Evolutionary conservation across 768 basidiomycete species (phyloP).

Genomic region (Ephemerocybe angulata): DNA sequence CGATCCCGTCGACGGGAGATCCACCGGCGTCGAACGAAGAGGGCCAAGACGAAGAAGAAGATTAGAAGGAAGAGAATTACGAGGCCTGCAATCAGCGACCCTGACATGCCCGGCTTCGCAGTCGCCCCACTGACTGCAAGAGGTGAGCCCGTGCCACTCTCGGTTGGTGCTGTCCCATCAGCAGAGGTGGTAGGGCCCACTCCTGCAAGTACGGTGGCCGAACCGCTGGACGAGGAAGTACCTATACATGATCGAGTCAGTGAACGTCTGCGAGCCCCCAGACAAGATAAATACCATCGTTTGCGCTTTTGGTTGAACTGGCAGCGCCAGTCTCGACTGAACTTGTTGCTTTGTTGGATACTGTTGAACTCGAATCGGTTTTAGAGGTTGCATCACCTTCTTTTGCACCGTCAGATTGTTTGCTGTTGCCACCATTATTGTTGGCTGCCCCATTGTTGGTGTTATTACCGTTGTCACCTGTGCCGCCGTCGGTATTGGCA

Average conservation of each 20-base stretch:
- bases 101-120: constrained; percentile 1
- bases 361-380: not conserved
- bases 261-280: too few species aligned
- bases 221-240: too few species aligned
- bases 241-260: too few species aligned
- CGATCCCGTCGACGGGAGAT: constrained; percentile 41
- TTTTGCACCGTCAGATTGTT: not conserved
- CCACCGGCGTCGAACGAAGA: constrained; percentile 45
- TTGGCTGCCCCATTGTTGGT: not conserved
- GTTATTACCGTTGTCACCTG: not conserved
- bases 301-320: too few species aligned
- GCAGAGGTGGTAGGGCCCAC: too few species aligned
- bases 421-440: not conserved
- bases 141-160: not conserved
- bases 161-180: too few species aligned
- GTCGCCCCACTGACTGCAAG: not conserved
- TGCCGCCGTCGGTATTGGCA: too few species aligned
- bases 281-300: too few species aligned
- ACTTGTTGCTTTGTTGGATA: too few species aligned
- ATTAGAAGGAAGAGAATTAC: constrained; percentile 30
- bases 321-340: too few species aligned
- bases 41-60: constrained; percentile 25
- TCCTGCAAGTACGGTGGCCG: too few species aligned
- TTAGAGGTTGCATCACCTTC: not conserved
- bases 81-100: constrained; percentile 44